phyloP scores from a whole-genome alignment of 148 eudicot genomes.

The Fagopyrum tataricum region DNA sequence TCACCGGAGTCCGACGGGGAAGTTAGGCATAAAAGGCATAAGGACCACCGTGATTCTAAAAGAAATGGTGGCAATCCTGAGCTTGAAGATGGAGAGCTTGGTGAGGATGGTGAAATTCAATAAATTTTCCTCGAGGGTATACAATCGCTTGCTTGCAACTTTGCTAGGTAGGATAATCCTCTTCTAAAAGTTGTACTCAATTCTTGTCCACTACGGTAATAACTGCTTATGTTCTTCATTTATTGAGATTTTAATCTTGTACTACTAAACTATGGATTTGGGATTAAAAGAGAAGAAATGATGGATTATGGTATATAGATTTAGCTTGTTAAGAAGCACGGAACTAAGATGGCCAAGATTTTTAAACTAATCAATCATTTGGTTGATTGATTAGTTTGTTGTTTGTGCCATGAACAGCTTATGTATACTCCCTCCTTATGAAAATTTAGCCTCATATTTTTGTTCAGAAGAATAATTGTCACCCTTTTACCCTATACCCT shows the following conservation, averaged over 20 bases:
- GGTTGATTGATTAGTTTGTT: neutral
- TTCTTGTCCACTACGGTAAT: neutral
- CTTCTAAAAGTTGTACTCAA: neutral
- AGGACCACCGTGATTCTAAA: conserved; percentile 56
- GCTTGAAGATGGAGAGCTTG: conserved; percentile 98
- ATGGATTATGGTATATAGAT: neutral
- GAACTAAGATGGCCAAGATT: neutral
- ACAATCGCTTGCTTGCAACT: neutral
- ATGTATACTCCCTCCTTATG: no score
- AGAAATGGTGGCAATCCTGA: conserved; percentile 60
- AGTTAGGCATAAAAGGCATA: conserved; percentile 73
- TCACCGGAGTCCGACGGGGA: conserved; percentile 94
- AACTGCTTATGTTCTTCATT: neutral
- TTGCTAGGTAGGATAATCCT: conserved; percentile 9
- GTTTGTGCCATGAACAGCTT: neutral
- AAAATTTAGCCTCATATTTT: no score
- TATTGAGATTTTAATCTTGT: neutral
- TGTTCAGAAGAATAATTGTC: no score
- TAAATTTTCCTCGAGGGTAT: conserved; percentile 13
- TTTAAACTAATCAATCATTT: neutral
- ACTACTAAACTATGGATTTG: neutral
- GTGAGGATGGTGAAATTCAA: conserved; percentile 84
- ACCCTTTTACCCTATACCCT: no score
- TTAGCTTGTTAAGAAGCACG: neutral
- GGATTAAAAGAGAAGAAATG: neutral